These are phyloP conservation scores for Fusarium hainanense DNA, from an alignment of 2,329 filamentous ascomycete genomes.

Conservation along the genomic window DNA sequence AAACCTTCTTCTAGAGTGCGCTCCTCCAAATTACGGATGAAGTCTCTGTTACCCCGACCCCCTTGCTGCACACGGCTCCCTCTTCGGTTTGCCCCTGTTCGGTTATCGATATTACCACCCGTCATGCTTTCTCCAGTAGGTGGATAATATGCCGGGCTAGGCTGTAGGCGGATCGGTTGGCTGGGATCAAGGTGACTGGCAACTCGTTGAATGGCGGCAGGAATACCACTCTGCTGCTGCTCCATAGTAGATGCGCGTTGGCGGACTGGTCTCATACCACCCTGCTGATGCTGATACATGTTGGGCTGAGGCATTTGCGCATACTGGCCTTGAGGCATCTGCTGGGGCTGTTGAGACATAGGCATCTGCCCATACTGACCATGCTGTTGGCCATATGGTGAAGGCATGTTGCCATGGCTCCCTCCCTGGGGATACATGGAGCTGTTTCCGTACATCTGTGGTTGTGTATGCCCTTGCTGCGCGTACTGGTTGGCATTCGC, in stretches of 20 bases:
- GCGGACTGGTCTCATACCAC: constrained; percentile 74
- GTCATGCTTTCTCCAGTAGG: constrained; percentile 86
- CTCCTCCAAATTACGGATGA: constrained; percentile 95
- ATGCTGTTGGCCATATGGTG: constrained; percentile 81
- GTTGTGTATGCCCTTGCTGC: constrained; percentile 60
- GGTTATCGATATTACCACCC: constrained; percentile 63
- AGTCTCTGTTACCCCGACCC: constrained; percentile 78
- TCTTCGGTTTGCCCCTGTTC: constrained; percentile 72
- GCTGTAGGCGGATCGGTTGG: constrained; percentile 91
- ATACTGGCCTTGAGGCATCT: constrained; percentile 75
- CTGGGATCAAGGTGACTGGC: constrained; percentile 96
- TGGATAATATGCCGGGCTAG: constrained; percentile 96
- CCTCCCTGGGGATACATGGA: constrained; percentile 78
- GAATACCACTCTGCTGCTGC: constrained; percentile 91
- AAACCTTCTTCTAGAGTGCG: constrained; percentile 93
- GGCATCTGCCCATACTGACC: constrained; percentile 78
- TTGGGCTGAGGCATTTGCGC: constrained; percentile 61
- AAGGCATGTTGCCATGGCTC: constrained; percentile 63
- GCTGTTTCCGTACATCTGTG: constrained; percentile 84
- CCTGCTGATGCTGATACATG: constrained; percentile 75
- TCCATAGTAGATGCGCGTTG: constrained; percentile 97
- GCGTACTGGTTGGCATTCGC: constrained; percentile 61
- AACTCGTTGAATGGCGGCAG: constrained; percentile 90
- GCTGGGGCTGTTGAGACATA: constrained; percentile 73
- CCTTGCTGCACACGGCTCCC: constrained; percentile 77